These are phyloP conservation scores for Populus deltoides DNA, from an alignment of 345 rosid species.

Conservation along the genomic window DNA sequence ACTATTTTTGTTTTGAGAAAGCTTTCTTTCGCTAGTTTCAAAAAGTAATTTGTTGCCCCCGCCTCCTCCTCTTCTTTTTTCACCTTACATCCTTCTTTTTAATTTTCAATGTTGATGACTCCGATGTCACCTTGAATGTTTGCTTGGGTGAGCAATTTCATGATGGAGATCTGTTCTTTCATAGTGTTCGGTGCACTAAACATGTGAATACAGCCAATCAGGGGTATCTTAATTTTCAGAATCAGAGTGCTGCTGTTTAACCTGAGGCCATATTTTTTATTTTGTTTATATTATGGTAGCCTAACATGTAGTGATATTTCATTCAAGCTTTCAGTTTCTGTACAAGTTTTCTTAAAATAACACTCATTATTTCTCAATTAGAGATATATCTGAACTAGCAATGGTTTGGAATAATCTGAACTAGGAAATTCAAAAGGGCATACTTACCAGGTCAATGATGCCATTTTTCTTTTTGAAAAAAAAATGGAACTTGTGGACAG, in stretches of 20 bases:
- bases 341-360: not conserved
- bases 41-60: not conserved
- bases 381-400: not conserved
- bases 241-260: not conserved
- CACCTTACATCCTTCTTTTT: slow-evolving; percentile 12
- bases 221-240: slow-evolving; percentile 49
- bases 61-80: not conserved
- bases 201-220: slow-evolving; percentile 63
- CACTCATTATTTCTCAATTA: not conserved
- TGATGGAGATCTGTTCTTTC: slow-evolving; percentile 83
- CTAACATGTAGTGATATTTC: not conserved
- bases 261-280: not conserved
- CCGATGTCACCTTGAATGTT: slow-evolving; percentile 85
- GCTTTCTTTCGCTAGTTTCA: not conserved
- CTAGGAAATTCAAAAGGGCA: not conserved
- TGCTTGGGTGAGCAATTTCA: slow-evolving; percentile 81
- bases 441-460: not conserved
- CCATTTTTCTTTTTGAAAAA: not conserved
- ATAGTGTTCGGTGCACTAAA: slow-evolving; percentile 76
- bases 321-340: not conserved
- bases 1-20: not conserved
- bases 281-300: not conserved
- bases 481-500: not conserved
- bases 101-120: slow-evolving; percentile 97
- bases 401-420: not conserved